Base-by-base conservation (phyloP, 2,329 filamentous ascomycete species). In the Kalmusia sp. region DNA sequence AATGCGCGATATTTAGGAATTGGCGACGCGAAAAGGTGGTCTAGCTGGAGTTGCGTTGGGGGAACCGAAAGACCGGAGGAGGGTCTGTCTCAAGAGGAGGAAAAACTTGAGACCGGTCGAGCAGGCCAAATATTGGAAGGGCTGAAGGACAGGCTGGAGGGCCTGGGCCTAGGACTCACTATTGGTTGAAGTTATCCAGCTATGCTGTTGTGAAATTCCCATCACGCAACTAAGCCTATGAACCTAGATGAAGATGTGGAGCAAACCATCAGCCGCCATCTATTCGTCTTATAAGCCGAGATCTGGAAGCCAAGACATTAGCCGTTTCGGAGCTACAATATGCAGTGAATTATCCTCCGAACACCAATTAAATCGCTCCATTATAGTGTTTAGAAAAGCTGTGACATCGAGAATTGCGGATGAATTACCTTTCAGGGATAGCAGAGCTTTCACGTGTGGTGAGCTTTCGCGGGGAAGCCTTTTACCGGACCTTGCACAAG, bases 41-140 rank as follows among this genome's bases (percentile, higher is more conserved):
- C 62, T 24, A 63, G 56, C 24, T 68, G 65, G 65, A 64, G 49
- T 27, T 68, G 65, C 34, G 49, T 54, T n/a, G 63, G 62, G 8
- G 63, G 61, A 8, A 64, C 60, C 11, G 54, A 62, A 21, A 49
- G 54, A 27, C 54, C 55, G 7, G 48, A 57, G 21, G 43, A 38
- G 5, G 17, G 37, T 1, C 15, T 49, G 22, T 55, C 38, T 21
- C 39, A 54, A 9, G 33, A 45, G 12, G 41, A 54, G 11, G 40
- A 44, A 3, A 33, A 45, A 4, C 3, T 24, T 6, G n/a, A 38
- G 35, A n/a, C 40, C 15, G 52, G 53, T 6, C 59, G 59, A 15
- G 54, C 59, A 3, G 56, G 55, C n/a, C 45, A 51, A 28, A 55
- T 68, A 8, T 47, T 68, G 14, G 59, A 51, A 8, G 57, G 52